Conservation (phyloP, 495 filamentous ascomycete species). For the Ramalina intermedia region DNA sequence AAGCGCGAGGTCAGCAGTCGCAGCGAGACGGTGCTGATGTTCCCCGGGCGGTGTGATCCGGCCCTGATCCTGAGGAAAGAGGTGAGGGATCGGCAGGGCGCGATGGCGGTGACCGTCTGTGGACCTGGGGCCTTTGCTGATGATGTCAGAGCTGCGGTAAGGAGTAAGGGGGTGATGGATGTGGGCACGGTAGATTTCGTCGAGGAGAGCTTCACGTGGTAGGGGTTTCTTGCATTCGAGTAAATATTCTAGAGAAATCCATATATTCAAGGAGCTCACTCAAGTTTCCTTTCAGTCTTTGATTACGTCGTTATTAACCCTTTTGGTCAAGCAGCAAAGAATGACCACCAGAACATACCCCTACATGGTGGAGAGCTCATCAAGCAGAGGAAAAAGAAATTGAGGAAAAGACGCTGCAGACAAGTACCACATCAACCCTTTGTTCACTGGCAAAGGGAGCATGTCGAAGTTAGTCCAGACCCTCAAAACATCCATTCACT, state of each 20-base stretch:
- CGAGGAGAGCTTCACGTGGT: constrained; percentile 68
- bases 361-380: too few species aligned
- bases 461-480: too few species aligned
- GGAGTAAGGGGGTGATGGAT: constrained; percentile 44
- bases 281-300: too few species aligned
- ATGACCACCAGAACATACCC: too few species aligned
- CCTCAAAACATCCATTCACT: too few species aligned
- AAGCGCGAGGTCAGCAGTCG: constrained; percentile 70
- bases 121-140: constrained; percentile 82
- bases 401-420: too few species aligned
- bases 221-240: neutral
- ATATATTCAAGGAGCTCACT: too few species aligned
- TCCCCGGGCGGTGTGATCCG: constrained; percentile 50
- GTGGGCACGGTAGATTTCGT: constrained; percentile 69
- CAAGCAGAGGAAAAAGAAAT: too few species aligned
- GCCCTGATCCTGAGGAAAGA: constrained; percentile 58
- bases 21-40: constrained; percentile 79
- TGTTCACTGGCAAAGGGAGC: too few species aligned
- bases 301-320: too few species aligned
- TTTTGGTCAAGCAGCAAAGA: too few species aligned
- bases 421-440: too few species aligned
- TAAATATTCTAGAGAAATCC: neutral
- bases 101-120: constrained; percentile 76
- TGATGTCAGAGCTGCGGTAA: constrained; percentile 61
- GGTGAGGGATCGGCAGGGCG: constrained; percentile 61